Base-by-base conservation (phyloP, 2,329 filamentous ascomycete genomes). In the Colletotrichum sp. region DNA sequence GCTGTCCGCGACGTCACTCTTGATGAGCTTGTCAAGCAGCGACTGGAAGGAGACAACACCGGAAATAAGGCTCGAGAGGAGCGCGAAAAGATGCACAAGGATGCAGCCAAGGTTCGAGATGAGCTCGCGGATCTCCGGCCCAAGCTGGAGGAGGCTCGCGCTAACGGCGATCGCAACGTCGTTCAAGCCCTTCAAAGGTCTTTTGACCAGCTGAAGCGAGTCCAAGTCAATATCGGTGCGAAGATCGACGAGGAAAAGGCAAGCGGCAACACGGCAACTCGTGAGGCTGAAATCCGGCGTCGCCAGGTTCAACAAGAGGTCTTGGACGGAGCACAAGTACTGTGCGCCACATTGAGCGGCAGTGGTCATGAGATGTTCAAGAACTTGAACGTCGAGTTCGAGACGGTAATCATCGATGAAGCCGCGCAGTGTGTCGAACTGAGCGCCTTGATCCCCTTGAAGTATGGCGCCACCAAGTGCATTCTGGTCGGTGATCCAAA, bases 351-450 rank as follows among this genome's bases (percentile, higher is more conserved):
- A 1, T 92, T 99, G 71, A 98, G 96, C 83, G 97, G 96, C 80
- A 96, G 94, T 84, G 97, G 97, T 5, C 98, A 99, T 81, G 97
- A 99, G 79, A 98, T 99, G 93, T 98, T 99, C 87, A 95, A 96
- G 84, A 94, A 94, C 80, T 87, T 99, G 72, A 96, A 95, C 80
- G 95, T 99, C 67, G 97, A 99, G 84, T 99, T 99, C 79, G 97
- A 99, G 85, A 99, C 97, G 0, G 97, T 99, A 78, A 95, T 99
- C 79, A 98, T 99, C 78, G 97, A 99, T 81, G 97, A 99, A 86
- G 97, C 97, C 5, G 97, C 97, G 18, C 97, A 99, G 88, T 99
- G 96, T 84, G 98, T 99, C 77, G 97, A 99, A 86, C 90, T 99
- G 82, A 98, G 96, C 82, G 97, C 97, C 15, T 90, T 99, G 63